Percentiles rank a stretch among this genome's conserved stretches.
Evolutionary conservation across 202 grass and related monocot genomes (phyloP).

Genomic region (Zizania palustris): DNA sequence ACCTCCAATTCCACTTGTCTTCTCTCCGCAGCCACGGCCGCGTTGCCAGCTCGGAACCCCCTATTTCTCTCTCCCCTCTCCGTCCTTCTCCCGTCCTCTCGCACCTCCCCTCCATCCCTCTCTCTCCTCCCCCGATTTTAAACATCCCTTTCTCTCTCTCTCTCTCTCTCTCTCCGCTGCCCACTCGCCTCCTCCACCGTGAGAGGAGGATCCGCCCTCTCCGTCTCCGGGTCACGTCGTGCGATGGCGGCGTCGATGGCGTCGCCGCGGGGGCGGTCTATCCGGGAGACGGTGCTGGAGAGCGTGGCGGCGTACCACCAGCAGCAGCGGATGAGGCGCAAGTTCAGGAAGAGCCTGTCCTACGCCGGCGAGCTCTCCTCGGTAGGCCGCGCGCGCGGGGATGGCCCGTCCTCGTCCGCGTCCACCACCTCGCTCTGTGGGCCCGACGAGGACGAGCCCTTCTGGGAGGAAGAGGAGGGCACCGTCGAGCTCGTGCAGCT

Average conservation of each 20-base stretch:
- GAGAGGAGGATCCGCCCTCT: too few relatives aligned
- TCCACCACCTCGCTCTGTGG: slow-evolving; percentile 29
- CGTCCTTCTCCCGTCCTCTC: slow-evolving; percentile 10
- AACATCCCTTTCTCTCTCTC: neutral
- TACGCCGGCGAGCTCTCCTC: slow-evolving; percentile 65
- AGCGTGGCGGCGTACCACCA: slow-evolving; percentile 84
- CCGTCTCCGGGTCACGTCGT: too few relatives aligned
- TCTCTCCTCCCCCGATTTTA: slow-evolving; percentile 21
- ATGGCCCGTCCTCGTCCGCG: neutral
- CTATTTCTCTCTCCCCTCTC: neutral
- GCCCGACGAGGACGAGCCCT: slow-evolving; percentile 74
- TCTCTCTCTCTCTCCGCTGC: neutral
- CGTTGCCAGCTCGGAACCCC: slow-evolving; percentile 45
- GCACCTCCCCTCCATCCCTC: slow-evolving; percentile 26
- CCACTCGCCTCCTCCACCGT: neutral
- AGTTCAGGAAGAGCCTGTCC: slow-evolving; percentile 67
- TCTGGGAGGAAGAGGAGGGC: slow-evolving; percentile 97
- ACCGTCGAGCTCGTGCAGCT: slow-evolving; percentile 91
- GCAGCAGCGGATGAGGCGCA: slow-evolving; percentile 57
- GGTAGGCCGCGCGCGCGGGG: slow-evolving; percentile 36
- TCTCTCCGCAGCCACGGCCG: neutral
- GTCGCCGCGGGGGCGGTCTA: slow-evolving; percentile 63
- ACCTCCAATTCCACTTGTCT: slow-evolving; percentile 42
- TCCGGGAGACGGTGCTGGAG: slow-evolving; percentile 79
- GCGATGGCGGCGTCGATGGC: slow-evolving; percentile 69